phyloP scores from a whole-genome alignment of 441 rosid genomes.

The Erodium texanum region DNA sequence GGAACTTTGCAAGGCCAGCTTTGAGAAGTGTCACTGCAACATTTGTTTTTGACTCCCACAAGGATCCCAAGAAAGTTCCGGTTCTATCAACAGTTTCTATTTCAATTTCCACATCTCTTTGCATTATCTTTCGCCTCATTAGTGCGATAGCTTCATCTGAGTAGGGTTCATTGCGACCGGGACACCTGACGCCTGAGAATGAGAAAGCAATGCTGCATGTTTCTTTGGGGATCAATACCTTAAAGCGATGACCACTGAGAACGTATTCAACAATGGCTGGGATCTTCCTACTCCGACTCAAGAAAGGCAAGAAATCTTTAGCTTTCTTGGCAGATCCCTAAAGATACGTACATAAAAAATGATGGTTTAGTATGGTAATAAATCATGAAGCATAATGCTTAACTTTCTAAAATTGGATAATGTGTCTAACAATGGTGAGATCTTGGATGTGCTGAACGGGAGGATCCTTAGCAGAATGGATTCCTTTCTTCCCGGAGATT shows the following conservation, averaged over 20 bases:
- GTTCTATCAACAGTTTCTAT: slow-evolving; percentile 93
- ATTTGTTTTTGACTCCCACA: slow-evolving; percentile 84
- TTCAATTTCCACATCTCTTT: slow-evolving; percentile 94
- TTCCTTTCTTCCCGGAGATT: slow-evolving; percentile 55
- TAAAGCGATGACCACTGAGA: slow-evolving; percentile 94
- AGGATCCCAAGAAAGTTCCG: slow-evolving; percentile 89
- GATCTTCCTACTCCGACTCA: slow-evolving; percentile 61
- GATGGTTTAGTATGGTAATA: not conserved
- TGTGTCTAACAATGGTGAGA: slow-evolving; percentile 45
- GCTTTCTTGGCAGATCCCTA: slow-evolving; percentile 84
- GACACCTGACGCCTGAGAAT: slow-evolving; percentile 97
- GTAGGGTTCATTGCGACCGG: slow-evolving; percentile 85
- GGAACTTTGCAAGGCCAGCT: slow-evolving; percentile 90
- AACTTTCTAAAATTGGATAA: not conserved
- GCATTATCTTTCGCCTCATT: slow-evolving; percentile 93
- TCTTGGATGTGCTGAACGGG: slow-evolving; percentile 75
- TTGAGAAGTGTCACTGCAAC: slow-evolving; percentile 66
- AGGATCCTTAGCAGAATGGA: slow-evolving; percentile 71
- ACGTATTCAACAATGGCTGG: slow-evolving; percentile 93
- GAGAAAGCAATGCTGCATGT: slow-evolving; percentile 93
- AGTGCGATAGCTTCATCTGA: slow-evolving; percentile 90
- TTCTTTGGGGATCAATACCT: slow-evolving; percentile 85
- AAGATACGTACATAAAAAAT: slow-evolving; percentile 17
- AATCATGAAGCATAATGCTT: not conserved
- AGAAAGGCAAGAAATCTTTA: slow-evolving; percentile 76